Conservation (phyloP, 306 rosid genomes). For the Phaseolus lunatus region DNA sequence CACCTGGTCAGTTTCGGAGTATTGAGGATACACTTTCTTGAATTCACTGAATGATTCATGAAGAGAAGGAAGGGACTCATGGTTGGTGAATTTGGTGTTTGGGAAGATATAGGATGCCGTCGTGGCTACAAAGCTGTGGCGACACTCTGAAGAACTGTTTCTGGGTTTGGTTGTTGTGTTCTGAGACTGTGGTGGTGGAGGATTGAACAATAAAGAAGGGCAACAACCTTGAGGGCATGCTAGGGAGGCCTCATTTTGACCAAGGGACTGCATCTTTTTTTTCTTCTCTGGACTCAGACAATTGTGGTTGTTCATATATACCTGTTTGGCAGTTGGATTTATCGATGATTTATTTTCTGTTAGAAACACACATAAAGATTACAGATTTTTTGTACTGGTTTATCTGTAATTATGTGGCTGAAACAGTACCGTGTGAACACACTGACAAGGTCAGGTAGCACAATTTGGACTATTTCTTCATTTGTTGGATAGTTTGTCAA, state of each 20-base stretch:
- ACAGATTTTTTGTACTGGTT: constrained; percentile 33
- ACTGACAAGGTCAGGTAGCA: constrained; percentile 51
- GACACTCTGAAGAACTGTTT: constrained; percentile 73
- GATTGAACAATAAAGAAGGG: constrained; percentile 54
- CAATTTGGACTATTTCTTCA: constrained; percentile 47
- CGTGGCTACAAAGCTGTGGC: constrained; percentile 66
- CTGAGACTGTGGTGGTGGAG: constrained; percentile 50
- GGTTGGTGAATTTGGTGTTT: constrained; percentile 83
- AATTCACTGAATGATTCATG: constrained; percentile 71
- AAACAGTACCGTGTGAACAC: constrained; percentile 35
- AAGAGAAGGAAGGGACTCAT: constrained; percentile 82
- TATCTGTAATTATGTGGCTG: constrained; percentile 32
- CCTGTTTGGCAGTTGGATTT: constrained; percentile 8
- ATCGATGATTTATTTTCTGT: constrained; percentile 34
- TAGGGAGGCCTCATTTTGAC: constrained; percentile 58
- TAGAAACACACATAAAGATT: constrained; percentile 17
- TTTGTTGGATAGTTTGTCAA: constrained; percentile 22
- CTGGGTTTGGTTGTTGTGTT: constrained; percentile 50
- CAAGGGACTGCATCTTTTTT: constrained; percentile 60
- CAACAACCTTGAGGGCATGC: constrained; percentile 71
- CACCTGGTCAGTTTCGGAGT: constrained; percentile 62
- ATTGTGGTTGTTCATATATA: constrained; percentile 37
- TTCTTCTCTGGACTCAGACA: constrained; percentile 35
- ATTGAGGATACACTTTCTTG: constrained; percentile 73
- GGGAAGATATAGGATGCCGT: constrained; percentile 81